Evolutionary conservation across 2,329 filamentous ascomycete genomes (phyloP).

Genomic region (Neofusicoccum parvum): DNA sequence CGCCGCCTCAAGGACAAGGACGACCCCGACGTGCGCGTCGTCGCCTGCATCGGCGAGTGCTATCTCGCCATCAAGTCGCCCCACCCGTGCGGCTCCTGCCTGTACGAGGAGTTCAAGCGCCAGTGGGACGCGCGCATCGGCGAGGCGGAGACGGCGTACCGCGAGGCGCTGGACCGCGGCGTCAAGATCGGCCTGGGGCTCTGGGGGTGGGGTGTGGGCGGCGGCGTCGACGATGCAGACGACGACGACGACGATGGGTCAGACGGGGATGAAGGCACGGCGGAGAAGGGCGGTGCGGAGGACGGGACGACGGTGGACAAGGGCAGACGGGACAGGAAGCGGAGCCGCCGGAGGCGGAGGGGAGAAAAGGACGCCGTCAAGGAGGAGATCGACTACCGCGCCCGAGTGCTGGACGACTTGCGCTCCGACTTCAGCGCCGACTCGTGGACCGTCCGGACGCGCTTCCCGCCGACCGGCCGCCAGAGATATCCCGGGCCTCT

Average conservation of each 20-base stretch:
- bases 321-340: neutral
- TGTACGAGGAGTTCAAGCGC: constrained; percentile 20
- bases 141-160: neutral
- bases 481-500: neutral
- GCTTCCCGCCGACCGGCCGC: neutral
- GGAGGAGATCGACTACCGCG: neutral
- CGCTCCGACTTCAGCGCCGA: neutral
- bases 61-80: constrained; percentile 28
- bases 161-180: constrained; percentile 22
- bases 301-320: neutral
- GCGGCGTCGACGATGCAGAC: constrained; percentile 13
- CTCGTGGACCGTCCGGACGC: neutral
- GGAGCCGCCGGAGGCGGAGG: neutral
- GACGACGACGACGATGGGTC: neutral
- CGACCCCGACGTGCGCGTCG: constrained; percentile 15
- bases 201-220: neutral
- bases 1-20: neutral
- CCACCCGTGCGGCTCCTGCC: constrained; percentile 29
- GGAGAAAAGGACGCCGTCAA: neutral
- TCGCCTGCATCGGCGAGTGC: constrained; percentile 32
- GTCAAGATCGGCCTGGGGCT: constrained; percentile 23
- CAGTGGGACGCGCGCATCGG: constrained; percentile 25
- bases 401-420: neutral
- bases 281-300: constrained; percentile 11
- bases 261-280: neutral